Evolutionary conservation across 1,284 basidiomycete species (phyloP), one percentile per base, ranked within the genome.

Genomic region (Cutaneotrichosporon daszewskae): DNA sequence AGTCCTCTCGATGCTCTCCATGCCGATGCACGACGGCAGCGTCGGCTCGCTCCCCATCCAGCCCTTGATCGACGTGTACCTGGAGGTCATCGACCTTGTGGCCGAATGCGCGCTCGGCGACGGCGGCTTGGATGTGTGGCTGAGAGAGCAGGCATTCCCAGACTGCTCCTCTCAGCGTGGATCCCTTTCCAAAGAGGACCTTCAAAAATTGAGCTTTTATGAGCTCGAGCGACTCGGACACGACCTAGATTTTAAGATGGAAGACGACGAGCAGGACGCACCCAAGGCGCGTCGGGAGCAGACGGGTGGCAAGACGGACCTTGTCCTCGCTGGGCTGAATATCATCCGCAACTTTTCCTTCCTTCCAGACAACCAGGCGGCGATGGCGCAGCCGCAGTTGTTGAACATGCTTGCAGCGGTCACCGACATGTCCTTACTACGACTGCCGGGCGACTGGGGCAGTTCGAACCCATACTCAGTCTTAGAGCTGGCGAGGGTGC

Each of bases 161-260:
- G 31, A 38, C 18, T 29, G 17, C 32, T 24, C 12, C 26, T 32
- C 31, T 13, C 31, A 26, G 32, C 22, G 10, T n/a, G n/a, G n/a
- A n/a, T n/a, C n/a, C n/a, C n/a, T n/a, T n/a, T n/a, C n/a, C n/a
- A n/a, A n/a, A n/a, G 77, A 38, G 74, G 80, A 83, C 1, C 77
- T 95, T 25, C 71, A 74, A 16, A 78, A 84, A 42, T 85, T 87
- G 60, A 77, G 78, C 6, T 90, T 91, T 53, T 74, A 94, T 27
- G 74, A 95, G 43, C 85, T 94, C 39, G 92, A 96, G 62, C 71
- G 88, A 25, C 71, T 97, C 32, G 92, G 95, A 50, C 73, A 94
- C 37, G 73, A 96, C 47, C 82, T 90, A 60, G 89, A 95, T 51
- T 73, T 79, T 37, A 82, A 83, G 4, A 87, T 94, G 58, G 68